phyloP scores from a whole-genome alignment of 306 rosid genomes.

The Sphenostylis stenocarpa region DNA sequence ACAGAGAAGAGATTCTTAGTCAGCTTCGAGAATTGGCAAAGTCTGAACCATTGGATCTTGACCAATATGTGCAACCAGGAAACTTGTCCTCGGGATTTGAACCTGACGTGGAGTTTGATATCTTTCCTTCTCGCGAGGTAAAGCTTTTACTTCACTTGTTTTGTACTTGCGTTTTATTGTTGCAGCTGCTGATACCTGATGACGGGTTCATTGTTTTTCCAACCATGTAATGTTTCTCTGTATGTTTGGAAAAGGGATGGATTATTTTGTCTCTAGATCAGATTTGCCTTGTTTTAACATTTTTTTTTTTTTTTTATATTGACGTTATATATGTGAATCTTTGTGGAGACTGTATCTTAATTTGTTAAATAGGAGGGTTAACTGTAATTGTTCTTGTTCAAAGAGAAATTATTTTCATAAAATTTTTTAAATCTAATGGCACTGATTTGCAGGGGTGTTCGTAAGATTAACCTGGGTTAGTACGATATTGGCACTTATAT shows the following conservation, averaged over 20 bases:
- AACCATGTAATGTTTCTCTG: not conserved
- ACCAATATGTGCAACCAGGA: conserved; percentile 35
- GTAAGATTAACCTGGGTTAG: not conserved
- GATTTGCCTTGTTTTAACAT: not conserved
- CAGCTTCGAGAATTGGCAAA: conserved; percentile 74
- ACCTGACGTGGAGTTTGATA: conserved; percentile 40
- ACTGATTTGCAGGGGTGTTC: not conserved
- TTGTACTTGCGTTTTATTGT: not conserved
- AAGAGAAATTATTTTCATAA: not conserved
- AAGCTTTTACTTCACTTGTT: conserved; percentile 6
- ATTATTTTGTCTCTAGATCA: not conserved
- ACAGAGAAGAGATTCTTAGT: conserved; percentile 69
- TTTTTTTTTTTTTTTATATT: not conserved
- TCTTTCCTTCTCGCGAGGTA: conserved; percentile 54
- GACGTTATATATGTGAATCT: not conserved
- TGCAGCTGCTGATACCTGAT: not conserved
- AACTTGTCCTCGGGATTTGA: conserved; percentile 37
- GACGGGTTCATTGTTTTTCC: conserved; percentile 1
- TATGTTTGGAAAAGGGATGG: not conserved
- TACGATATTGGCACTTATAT: not conserved
- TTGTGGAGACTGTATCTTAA: not conserved
- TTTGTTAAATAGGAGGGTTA: not conserved
- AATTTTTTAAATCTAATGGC: not conserved
- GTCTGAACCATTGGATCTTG: conserved; percentile 56
- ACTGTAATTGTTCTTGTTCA: not conserved